phyloP scores from a whole-genome alignment of 2,329 filamentous ascomycete genomes.

The Mollisiaceae sp. region DNA sequence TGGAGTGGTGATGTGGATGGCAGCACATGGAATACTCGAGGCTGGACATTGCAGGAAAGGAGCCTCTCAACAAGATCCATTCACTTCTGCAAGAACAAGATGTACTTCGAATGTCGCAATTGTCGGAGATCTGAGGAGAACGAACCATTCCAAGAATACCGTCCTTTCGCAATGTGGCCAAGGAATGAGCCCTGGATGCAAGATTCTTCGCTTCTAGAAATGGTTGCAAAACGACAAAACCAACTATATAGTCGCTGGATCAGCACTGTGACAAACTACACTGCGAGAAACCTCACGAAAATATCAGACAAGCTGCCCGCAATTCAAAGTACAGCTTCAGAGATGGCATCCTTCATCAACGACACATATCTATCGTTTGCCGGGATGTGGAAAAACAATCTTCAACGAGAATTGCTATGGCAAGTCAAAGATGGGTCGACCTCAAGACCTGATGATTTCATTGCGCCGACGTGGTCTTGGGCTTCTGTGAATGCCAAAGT shows the following conservation, averaged over 20 bases:
- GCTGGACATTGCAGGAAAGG: constrained; percentile 28
- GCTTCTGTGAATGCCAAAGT: constrained; percentile 10
- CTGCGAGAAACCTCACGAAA: constrained; percentile 18
- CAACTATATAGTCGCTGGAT: constrained; percentile 16
- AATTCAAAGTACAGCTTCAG: constrained; percentile 18
- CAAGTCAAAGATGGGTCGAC: constrained; percentile 5
- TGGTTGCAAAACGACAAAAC: neutral
- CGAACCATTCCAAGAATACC: constrained; percentile 7
- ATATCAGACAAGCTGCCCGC: constrained; percentile 23
- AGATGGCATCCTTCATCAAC: constrained; percentile 14
- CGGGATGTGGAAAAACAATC: constrained; percentile 19
- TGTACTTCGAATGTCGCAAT: constrained; percentile 21
- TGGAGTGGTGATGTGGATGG: constrained; percentile 16
- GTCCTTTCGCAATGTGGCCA: constrained; percentile 18
- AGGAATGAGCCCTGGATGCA: constrained; percentile 13
- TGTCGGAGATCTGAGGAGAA: constrained; percentile 18
- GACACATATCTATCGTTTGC: constrained; percentile 18
- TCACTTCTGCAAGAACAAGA: constrained; percentile 22
- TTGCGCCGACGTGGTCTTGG: constrained; percentile 27
- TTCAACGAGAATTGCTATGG: constrained; percentile 20
- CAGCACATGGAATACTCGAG: constrained; percentile 22
- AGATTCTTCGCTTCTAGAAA: neutral
- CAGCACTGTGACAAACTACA: constrained; percentile 15
- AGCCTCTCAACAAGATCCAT: constrained; percentile 21
- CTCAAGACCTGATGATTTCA: constrained; percentile 12